phyloP scores from a whole-genome alignment of 75 land plant species.

The Pseudotsuga menziesii region DNA sequence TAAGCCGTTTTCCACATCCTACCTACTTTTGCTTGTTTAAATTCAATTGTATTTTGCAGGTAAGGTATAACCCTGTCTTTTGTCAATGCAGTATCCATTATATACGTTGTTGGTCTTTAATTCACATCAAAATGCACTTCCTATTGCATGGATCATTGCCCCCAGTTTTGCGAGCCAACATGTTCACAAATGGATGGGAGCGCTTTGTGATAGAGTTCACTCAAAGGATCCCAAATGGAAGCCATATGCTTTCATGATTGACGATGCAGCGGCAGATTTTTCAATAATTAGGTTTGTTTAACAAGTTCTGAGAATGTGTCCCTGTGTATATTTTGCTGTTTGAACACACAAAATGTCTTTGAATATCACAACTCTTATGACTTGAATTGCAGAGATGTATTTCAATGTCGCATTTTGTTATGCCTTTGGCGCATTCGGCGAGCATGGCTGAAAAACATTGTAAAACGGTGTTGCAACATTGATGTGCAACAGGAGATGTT shows the following conservation, averaged over 20 bases:
- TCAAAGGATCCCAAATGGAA: constrained; percentile 37
- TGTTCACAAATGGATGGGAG: constrained; percentile 24
- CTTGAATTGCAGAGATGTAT: constrained; percentile 25
- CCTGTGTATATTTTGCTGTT: neutral
- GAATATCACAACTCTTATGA: neutral
- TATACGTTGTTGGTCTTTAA: constrained; percentile 41
- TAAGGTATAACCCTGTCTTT: constrained; percentile 1
- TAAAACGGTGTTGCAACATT: constrained; percentile 29
- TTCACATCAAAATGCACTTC: constrained; percentile 34
- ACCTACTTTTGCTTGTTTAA: neutral
- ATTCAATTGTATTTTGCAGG: neutral
- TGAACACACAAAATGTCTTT: neutral
- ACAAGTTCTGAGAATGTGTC: neutral
- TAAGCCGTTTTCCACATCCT: neutral
- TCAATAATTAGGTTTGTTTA: constrained; percentile 31
- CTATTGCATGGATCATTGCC: constrained; percentile 19
- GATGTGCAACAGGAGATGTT: constrained; percentile 40
- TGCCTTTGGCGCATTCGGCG: constrained; percentile 48
- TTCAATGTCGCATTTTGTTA: constrained; percentile 31
- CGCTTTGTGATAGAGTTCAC: constrained; percentile 28
- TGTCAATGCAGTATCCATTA: constrained; percentile 29
- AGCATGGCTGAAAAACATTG: constrained; percentile 34
- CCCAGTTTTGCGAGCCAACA: constrained; percentile 15
- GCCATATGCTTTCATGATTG: constrained; percentile 33
- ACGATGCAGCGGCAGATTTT: constrained; percentile 36